Base-by-base conservation (phyloP, 73 alveolate species). In the Paramecium sonneborni region DNA sequence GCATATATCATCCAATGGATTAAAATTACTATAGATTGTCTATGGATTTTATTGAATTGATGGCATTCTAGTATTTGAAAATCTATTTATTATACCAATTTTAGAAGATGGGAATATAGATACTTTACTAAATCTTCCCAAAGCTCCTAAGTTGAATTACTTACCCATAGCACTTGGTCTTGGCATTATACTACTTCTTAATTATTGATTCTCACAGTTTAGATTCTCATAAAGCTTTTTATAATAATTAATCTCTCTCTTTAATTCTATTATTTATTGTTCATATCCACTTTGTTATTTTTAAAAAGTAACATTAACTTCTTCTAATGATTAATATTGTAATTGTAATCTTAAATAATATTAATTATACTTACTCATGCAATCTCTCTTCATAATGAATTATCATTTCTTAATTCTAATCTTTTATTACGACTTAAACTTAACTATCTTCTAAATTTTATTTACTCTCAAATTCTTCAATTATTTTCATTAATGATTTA, bases 161-260 rank as follows among this genome's bases (percentile, higher is more conserved):
- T 52, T 52, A 14, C 58, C 32, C 10, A 72, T 1, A 15, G 21
- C 1, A n/a, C 58, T 35, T 12, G 24, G 9, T 72, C 86, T 12
- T 11, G 86, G 86, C 86, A 72, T 72, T 5, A 72, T 72, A 21
- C 58, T 35, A 3, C 37, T 35, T 72, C 86, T 72, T 72, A 72
- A 72, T 34, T 72, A 37, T 38, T 35, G 5, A 72, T 72, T 72
- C 12, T 72, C 86, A 14, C 58, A 28, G 20, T 72, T 72, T 2
- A 18, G 9, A 72, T 72, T 72, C 6, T 72, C 86, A 72, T 72
- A 72, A 12, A 72, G 26, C 18, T 72, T 72, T 6, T 38, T 72
- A 72, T 72, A 72, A 72, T 72, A 38, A 34, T 9, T 41, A 6
- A 72, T 7, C 35, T 72, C 86, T 72, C 86, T 72, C 24, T 72